Percentiles rank a stretch among this genome's conserved stretches.
phyloP scores from a whole-genome alignment of 2,329 filamentous ascomycete genomes.

The Claviceps humidiphila region DNA sequence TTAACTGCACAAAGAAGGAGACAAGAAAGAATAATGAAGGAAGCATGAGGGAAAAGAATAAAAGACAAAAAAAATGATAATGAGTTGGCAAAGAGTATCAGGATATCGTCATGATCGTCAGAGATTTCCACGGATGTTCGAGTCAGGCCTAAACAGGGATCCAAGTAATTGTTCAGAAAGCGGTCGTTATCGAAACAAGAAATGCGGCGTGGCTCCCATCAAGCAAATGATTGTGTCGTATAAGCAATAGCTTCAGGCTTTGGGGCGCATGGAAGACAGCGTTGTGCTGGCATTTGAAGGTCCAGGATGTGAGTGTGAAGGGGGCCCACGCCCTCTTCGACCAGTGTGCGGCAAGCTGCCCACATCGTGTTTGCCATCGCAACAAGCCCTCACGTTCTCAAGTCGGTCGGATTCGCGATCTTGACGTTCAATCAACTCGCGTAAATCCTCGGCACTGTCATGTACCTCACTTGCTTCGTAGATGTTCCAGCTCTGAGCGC shows the following conservation, averaged over 20 bases:
- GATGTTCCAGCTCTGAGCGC: slow-evolving; percentile 32
- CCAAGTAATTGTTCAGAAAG: neutral
- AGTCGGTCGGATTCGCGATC: slow-evolving; percentile 65
- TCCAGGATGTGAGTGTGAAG: slow-evolving; percentile 24
- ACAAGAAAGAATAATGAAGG: neutral
- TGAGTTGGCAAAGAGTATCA: neutral
- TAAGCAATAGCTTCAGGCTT: slow-evolving; percentile 13
- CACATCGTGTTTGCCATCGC: slow-evolving; percentile 85
- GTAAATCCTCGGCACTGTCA: slow-evolving; percentile 72
- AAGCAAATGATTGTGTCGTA: neutral
- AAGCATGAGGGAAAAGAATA: neutral
- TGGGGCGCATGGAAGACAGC: slow-evolving; percentile 23
- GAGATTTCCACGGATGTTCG: neutral
- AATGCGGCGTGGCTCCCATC: neutral
- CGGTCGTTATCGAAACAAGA: neutral
- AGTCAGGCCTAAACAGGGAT: neutral
- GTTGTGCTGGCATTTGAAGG: slow-evolving; percentile 23
- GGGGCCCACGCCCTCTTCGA: slow-evolving; percentile 30
- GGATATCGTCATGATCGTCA: slow-evolving; percentile 5
- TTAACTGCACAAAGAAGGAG: neutral
- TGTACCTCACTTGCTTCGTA: slow-evolving; percentile 51
- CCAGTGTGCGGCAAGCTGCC: slow-evolving; percentile 38
- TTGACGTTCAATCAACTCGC: slow-evolving; percentile 65
- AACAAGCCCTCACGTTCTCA: slow-evolving; percentile 94
- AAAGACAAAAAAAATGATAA: neutral